A percentile compares a stretch with the other conserved stretches of the same genome.
phyloP scores from a whole-genome alignment of 371 early-diverging fungal species.

The Globomyces sp. region DNA sequence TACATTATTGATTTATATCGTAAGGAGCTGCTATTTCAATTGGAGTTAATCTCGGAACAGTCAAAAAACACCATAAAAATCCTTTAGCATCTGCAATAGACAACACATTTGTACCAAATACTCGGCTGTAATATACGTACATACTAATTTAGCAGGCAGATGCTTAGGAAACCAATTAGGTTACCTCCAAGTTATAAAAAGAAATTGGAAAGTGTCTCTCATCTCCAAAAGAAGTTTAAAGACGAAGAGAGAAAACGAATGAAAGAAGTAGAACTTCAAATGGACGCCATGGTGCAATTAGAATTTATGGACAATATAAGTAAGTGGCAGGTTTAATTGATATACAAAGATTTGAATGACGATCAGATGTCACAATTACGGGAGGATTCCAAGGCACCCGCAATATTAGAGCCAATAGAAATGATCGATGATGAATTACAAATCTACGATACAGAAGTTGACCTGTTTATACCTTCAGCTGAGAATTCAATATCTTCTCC shows the following conservation, averaged over 20 bases:
- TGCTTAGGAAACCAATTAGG: background rate
- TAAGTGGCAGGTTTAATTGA: no score
- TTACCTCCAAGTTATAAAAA: constrained; percentile 8
- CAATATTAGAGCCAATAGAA: no score
- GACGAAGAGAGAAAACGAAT: background rate
- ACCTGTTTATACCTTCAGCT: no score
- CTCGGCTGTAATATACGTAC: background rate
- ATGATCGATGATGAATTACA: no score
- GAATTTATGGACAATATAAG: no score
- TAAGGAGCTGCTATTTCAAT: background rate
- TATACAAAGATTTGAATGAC: no score
- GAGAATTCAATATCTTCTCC: no score
- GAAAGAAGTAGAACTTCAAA: background rate
- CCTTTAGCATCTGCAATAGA: constrained; percentile 13
- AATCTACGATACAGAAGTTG: no score
- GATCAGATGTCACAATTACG: no score
- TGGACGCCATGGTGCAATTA: no score
- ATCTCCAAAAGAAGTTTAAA: background rate
- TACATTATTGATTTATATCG: background rate
- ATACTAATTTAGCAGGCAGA: background rate
- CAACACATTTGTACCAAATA: background rate
- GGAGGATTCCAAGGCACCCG: no score
- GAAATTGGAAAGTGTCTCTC: constrained; percentile 1
- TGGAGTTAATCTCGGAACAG: constrained; percentile 3
- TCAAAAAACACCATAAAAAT: background rate